Conservation (phyloP, 1,139 yeast species). For the Debaryomyces psychrophilus region DNA sequence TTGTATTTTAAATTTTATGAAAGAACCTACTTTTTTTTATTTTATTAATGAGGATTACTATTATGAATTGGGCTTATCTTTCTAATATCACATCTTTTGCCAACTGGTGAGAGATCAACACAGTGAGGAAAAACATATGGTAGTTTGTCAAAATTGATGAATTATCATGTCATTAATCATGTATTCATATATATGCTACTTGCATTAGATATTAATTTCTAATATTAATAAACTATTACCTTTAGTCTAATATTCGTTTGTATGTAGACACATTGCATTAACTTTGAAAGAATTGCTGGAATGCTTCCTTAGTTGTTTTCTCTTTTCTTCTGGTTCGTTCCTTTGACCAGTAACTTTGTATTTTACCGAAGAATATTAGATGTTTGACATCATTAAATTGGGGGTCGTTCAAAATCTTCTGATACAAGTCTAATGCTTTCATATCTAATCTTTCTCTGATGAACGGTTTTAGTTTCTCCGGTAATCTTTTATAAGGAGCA, state of each 20-base stretch:
- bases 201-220: conserved; percentile 12
- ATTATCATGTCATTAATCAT: conserved; percentile 10
- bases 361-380: conserved; percentile 21
- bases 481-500: conserved; percentile 22
- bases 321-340: conserved; percentile 20
- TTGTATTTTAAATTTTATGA: conserved; percentile 8
- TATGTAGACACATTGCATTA: neutral
- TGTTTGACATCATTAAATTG: conserved; percentile 19
- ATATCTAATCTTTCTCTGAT: conserved; percentile 21
- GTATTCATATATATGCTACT: conserved; percentile 10
- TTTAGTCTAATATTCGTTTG: neutral
- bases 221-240: conserved; percentile 8
- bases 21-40: conserved; percentile 3
- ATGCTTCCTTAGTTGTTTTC: conserved; percentile 23
- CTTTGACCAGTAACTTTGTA: conserved; percentile 26
- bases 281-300: conserved; percentile 18
- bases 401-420: conserved; percentile 17
- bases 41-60: conserved; percentile 5
- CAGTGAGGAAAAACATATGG: conserved; percentile 1
- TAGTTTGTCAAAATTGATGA: neutral
- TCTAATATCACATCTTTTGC: neutral
- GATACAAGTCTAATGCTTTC: conserved; percentile 22
- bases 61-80: conserved; percentile 7
- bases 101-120: neutral
- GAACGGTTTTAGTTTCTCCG: conserved; percentile 22